phyloP scores from a whole-genome alignment of 441 rosid genomes.

The Populus trichocarpa region DNA sequence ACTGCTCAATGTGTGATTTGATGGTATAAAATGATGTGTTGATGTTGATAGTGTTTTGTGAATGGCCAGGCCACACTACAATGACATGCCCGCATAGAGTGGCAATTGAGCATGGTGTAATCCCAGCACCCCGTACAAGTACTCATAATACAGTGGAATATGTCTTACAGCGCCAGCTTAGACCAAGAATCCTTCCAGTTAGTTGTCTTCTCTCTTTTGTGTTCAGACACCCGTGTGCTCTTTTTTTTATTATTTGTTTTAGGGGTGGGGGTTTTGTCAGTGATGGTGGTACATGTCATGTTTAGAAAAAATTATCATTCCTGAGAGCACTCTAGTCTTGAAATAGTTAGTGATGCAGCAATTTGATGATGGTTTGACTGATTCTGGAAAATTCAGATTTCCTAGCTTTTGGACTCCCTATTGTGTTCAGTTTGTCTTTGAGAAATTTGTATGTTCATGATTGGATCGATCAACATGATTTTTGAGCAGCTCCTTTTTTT shows the following conservation, averaged over 20 bases:
- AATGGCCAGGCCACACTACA: constrained; percentile 74
- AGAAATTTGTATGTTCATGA: neutral
- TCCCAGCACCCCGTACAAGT: constrained; percentile 55
- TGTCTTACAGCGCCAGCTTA: constrained; percentile 77
- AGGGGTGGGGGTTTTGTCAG: neutral
- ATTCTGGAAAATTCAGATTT: neutral
- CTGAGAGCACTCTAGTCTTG: neutral
- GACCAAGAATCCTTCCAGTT: constrained; percentile 48
- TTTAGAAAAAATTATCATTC: neutral
- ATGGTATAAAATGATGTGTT: constrained; percentile 8
- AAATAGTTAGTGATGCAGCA: neutral
- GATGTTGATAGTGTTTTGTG: constrained; percentile 9
- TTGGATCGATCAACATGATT: neutral
- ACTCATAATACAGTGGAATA: constrained; percentile 53
- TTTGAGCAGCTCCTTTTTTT: neutral
- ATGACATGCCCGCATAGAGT: constrained; percentile 81
- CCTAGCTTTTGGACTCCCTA: neutral
- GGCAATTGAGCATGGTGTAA: constrained; percentile 55
- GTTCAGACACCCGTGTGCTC: neutral
- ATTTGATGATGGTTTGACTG: neutral
- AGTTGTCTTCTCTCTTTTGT: constrained; percentile 9
- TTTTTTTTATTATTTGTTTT: neutral
- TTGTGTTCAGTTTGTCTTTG: neutral
- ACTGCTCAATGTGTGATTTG: neutral
- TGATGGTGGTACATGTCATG: neutral